A percentile compares a stretch with the other conserved stretches of the same genome.
Evolutionary conservation across 176 grass and related monocot genomes (phyloP).

Genomic region (Stipa capillata): DNA sequence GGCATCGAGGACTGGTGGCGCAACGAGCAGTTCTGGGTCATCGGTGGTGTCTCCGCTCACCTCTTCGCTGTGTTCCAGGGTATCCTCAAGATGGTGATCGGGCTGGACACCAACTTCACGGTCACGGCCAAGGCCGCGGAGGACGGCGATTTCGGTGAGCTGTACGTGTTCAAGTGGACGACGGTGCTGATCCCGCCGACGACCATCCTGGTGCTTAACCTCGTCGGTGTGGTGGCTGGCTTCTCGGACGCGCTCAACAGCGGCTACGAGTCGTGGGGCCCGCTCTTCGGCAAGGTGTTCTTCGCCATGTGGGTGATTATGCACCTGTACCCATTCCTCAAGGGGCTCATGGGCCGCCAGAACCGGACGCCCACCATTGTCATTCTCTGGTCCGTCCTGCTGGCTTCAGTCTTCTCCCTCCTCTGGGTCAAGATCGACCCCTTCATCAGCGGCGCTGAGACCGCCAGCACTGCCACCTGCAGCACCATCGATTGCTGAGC

Average conservation of each 20-base stretch:
- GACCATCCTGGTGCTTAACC: conserved; percentile 75
- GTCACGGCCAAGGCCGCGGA: conserved; percentile 76
- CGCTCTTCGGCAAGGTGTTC: conserved; percentile 98
- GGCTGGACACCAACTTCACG: conserved; percentile 96
- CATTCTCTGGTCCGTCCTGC: conserved; percentile 81
- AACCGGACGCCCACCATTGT: conserved; percentile 94
- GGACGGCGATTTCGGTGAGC: conserved; percentile 66
- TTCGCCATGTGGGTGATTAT: conserved; percentile 97
- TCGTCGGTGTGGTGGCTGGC: conserved; percentile 81
- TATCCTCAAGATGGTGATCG: conserved; percentile 82
- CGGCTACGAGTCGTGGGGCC: conserved; percentile 91
- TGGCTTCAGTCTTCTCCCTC: conserved; percentile 90
- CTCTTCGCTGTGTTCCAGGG: conserved; percentile 98
- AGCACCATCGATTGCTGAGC: conserved; percentile 62
- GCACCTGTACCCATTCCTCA: conserved; percentile 97
- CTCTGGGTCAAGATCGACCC: conserved; percentile 98
- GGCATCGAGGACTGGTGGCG: conserved; percentile 97
- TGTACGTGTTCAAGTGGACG: conserved; percentile 97
- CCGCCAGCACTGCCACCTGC: conserved; percentile 31
- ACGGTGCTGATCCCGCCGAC: conserved; percentile 94
- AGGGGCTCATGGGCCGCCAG: conserved; percentile 94
- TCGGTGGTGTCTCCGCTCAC: conserved; percentile 82
- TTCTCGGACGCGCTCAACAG: conserved; percentile 92
- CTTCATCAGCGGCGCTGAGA: conserved; percentile 47
- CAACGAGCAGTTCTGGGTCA: conserved; percentile 98